phyloP scores from a whole-genome alignment of 208 protist genomes.

The Trypanosoma rangeli region DNA sequence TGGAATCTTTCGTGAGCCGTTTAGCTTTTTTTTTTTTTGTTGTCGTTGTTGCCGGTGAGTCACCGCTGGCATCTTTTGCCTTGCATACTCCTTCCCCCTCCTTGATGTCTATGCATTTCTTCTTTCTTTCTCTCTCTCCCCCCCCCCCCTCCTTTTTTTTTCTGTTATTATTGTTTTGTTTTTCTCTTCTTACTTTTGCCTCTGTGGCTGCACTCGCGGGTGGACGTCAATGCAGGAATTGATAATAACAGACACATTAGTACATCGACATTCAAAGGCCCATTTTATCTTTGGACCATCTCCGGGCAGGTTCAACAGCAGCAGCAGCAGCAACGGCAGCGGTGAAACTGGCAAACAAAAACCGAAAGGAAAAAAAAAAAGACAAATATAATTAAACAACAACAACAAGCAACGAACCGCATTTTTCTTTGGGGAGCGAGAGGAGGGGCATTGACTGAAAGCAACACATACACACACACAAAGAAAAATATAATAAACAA shows the following conservation, averaged over 20 bases:
- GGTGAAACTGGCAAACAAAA: not conserved
- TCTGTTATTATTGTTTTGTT: conserved; percentile 6
- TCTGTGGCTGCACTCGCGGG: not conserved
- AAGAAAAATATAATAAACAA: not conserved
- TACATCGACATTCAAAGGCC: conserved; percentile 21
- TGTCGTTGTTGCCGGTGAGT: conserved; percentile 3
- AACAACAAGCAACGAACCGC: not conserved
- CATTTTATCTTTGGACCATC: not conserved
- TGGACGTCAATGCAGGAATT: not conserved
- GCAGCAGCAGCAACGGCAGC: too few species aligned
- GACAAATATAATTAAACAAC: not conserved
- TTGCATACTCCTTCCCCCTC: not conserved
- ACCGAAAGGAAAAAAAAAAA: conserved; percentile 14
- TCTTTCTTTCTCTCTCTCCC: conserved; percentile 11
- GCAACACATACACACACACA: not conserved
- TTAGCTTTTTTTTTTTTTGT: conserved; percentile 9
- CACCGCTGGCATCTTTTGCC: not conserved
- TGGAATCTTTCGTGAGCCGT: not conserved
- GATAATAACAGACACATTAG: conserved; percentile 12
- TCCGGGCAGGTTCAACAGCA: not conserved
- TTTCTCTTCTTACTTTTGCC: not conserved
- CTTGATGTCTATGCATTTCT: not conserved
- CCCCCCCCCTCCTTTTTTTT: conserved; percentile 14
- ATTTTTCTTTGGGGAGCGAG: not conserved
- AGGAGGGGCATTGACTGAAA: not conserved